phyloP scores from a whole-genome alignment of 2,329 filamentous ascomycete genomes.

The Bipolaris victoriae region DNA sequence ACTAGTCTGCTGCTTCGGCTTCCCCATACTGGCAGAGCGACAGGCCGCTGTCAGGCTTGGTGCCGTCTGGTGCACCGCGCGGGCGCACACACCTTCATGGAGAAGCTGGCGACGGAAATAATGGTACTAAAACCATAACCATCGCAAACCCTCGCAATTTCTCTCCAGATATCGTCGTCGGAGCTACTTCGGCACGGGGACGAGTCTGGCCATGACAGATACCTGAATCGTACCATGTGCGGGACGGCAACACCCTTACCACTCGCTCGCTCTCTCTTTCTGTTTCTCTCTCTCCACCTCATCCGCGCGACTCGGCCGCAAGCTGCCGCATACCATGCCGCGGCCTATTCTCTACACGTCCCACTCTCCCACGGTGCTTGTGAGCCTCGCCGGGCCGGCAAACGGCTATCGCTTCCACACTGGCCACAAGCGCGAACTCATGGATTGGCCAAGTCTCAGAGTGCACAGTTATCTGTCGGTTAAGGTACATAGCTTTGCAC shows the following conservation, averaged over 20 bases:
- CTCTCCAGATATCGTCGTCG: constrained; percentile 2
- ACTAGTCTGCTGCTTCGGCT: neutral
- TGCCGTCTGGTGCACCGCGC: neutral
- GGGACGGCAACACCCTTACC: constrained; percentile 15
- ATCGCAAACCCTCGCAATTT: neutral
- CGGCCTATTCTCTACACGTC: constrained; percentile 9
- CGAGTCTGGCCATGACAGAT: constrained; percentile 10
- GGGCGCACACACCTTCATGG: neutral
- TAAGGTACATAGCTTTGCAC: constrained; percentile 7
- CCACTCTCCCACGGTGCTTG: constrained; percentile 5
- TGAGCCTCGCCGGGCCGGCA: constrained; percentile 6
- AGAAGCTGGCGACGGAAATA: constrained; percentile 1
- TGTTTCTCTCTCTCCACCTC: constrained; percentile 7
- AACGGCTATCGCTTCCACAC: constrained; percentile 17
- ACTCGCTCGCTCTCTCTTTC: constrained; percentile 11
- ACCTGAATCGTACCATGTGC: constrained; percentile 15
- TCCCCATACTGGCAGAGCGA: constrained; percentile 4
- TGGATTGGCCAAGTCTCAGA: constrained; percentile 40
- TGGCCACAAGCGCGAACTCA: constrained; percentile 5
- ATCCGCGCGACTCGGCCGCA: constrained; percentile 6
- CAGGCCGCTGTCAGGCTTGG: neutral
- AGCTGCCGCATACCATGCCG: neutral
- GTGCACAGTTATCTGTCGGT: constrained; percentile 24
- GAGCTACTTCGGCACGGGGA: constrained; percentile 4
- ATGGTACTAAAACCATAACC: neutral